phyloP scores from a whole-genome alignment of 2,329 filamentous ascomycete species.

The Gaeumannomyces tritici region DNA sequence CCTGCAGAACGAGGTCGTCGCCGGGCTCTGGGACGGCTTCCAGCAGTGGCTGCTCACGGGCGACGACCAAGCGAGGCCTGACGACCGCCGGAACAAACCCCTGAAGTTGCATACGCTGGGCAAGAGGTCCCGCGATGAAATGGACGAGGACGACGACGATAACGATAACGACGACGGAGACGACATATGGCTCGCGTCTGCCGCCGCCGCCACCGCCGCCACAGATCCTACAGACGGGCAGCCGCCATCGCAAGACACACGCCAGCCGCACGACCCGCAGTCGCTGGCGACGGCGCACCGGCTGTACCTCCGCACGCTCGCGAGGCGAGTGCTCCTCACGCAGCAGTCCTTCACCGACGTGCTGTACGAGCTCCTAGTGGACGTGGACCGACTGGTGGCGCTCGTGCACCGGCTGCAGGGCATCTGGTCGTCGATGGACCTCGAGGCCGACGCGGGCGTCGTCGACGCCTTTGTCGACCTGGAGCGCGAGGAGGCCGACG shows the following conservation, averaged over 20 bases:
- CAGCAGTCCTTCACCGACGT: slow-evolving; percentile 52
- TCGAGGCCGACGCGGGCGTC: slow-evolving; percentile 74
- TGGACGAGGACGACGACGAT: slow-evolving; percentile 6
- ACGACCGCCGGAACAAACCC: not conserved
- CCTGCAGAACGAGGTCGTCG: slow-evolving; percentile 81
- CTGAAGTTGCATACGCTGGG: not conserved
- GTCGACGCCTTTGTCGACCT: slow-evolving; percentile 67
- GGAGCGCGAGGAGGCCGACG: slow-evolving; percentile 60
- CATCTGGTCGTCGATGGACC: slow-evolving; percentile 69
- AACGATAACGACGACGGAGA: slow-evolving; percentile 26
- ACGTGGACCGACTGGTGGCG: slow-evolving; percentile 74
- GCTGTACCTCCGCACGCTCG: slow-evolving; percentile 61
- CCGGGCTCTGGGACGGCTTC: slow-evolving; percentile 72
- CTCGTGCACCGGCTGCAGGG: slow-evolving; percentile 66
- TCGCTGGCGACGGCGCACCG: slow-evolving; percentile 72
- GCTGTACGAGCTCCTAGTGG: slow-evolving; percentile 57
- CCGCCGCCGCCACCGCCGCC: not conserved
- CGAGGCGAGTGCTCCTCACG: slow-evolving; percentile 57
- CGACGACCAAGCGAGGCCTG: slow-evolving; percentile 6
- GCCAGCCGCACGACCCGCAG: slow-evolving; percentile 65
- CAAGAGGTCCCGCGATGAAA: not conserved
- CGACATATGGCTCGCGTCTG: slow-evolving; percentile 32
- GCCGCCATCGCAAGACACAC: slow-evolving; percentile 8
- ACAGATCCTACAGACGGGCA: no score
- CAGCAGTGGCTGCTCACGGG: slow-evolving; percentile 58